Percentiles rank a stretch among this genome's conserved stretches.
Evolutionary conservation across 805 yeast genomes (phyloP).

Genomic region (Saccharomycodes ludwigii): DNA sequence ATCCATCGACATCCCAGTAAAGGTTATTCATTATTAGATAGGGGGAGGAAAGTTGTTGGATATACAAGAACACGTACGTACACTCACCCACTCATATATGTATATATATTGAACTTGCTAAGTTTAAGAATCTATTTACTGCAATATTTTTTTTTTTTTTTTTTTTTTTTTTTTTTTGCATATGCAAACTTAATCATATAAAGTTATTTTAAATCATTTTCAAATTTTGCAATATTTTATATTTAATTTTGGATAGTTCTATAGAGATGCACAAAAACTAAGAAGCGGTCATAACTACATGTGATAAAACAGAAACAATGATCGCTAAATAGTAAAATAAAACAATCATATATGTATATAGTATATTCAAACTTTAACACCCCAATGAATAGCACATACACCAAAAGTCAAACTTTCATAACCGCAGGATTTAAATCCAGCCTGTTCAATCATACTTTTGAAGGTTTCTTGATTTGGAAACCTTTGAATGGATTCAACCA

Average conservation of each 20-base stretch:
- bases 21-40: too few species aligned
- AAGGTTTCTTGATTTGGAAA: constrained; percentile 91
- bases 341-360: not conserved
- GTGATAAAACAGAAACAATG: too few species aligned
- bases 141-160: constrained; percentile 1
- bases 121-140: not conserved
- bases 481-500: constrained; percentile 85
- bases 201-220: not conserved
- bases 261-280: too few species aligned
- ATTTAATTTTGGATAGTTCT: too few species aligned
- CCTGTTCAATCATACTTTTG: constrained; percentile 82
- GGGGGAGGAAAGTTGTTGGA: too few species aligned
- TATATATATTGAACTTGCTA: constrained; percentile 1
- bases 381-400: constrained; percentile 90
- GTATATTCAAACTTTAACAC: constrained; percentile 60
- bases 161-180: not conserved
- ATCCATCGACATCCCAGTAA: constrained; percentile 25
- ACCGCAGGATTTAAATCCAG: constrained; percentile 90
- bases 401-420: constrained; percentile 93
- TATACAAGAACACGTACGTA: constrained; percentile 3
- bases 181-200: not conserved
- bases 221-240: not conserved
- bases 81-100: constrained; percentile 4
- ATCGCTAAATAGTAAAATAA: not conserved
- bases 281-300: too few species aligned